Evolutionary conservation across 2,329 filamentous ascomycete species (phyloP).

Genomic region (Periconia digitata): DNA sequence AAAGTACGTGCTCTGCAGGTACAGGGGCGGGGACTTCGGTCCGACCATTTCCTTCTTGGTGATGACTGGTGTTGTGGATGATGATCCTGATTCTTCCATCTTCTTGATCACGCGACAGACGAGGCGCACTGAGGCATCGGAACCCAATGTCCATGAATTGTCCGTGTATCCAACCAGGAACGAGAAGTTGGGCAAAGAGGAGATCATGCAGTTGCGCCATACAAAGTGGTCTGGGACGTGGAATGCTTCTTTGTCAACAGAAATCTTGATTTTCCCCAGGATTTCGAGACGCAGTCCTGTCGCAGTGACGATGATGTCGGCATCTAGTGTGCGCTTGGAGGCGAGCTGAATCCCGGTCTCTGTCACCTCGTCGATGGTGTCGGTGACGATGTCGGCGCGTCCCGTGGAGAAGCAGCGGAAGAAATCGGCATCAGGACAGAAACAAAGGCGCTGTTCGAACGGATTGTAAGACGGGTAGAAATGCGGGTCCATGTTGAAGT

Average conservation of each 20-base stretch:
- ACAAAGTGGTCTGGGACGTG: constrained; percentile 54
- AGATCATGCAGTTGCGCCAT: constrained; percentile 64
- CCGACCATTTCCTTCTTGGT: constrained; percentile 44
- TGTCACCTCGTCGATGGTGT: constrained; percentile 55
- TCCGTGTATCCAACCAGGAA: constrained; percentile 64
- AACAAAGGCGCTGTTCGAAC: constrained; percentile 74
- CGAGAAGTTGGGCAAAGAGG: constrained; percentile 63
- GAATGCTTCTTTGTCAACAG: constrained; percentile 54
- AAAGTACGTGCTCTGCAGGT: constrained; percentile 56
- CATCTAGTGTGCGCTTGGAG: constrained; percentile 51
- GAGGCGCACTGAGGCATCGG: constrained; percentile 56
- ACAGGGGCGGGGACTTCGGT: constrained; percentile 46
- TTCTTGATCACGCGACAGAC: constrained; percentile 54
- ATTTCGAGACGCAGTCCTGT: constrained; percentile 63
- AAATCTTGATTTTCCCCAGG: constrained; percentile 55
- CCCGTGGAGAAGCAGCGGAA: constrained; percentile 55
- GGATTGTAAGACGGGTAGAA: constrained; percentile 53
- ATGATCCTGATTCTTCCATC: constrained; percentile 50
- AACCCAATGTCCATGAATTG: constrained; percentile 64
- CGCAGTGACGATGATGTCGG: constrained; percentile 66
- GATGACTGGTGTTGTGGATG: constrained; percentile 49
- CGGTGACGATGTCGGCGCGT: constrained; percentile 58
- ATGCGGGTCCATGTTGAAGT: constrained; percentile 45
- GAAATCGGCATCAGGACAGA: constrained; percentile 64
- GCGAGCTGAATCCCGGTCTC: constrained; percentile 52